Evolutionary conservation across 148 eudicot genomes (phyloP), one percentile per base, ranked within the genome.

Genomic region (Euryodendron excelsum): DNA sequence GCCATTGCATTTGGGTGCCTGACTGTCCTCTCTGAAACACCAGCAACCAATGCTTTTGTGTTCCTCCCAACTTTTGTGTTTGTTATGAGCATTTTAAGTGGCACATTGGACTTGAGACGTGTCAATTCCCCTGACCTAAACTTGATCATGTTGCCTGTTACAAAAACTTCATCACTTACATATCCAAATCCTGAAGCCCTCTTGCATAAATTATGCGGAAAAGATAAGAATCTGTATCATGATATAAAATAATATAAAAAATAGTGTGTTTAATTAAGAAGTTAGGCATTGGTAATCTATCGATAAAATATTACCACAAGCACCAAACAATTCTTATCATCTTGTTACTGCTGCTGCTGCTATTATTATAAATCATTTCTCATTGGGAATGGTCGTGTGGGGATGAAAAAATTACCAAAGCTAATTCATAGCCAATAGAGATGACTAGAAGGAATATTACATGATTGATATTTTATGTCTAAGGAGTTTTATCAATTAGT

Each of bases 41-140:
- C 86, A 58, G 94, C 93, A 47, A 96, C 98, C 78, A 96, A 73
- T 70, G 99, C 97, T 80, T 93, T 95, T 55, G 99, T 95, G 86
- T 95, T 95, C 82, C 99, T 89, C 72, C 96, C 99, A 41, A 95
- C 97, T 79, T 80, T 90, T 12, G 99, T 95, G 83, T 95, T 95
- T 31, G 98, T 95, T 68, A 91, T 89, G 58, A 95, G 93, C 99
- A 95, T 95, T 78, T 88, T 95, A 53, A 93, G 74, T 28, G 91
- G 90, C 83, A 87, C 81, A 72, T 82, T 90, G 30, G 98, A 86
- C 81, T 88, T 89, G 75, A 93, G 79, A 74, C 88, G 88, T 27
- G 90, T 90, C 74, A 96, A 80, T 64, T 89, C 93, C 53, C 98
- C 98, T 8, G 92, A 85, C 80, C 78, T 93, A 82, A 96, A 96